Evolutionary conservation across 805 yeast species (phyloP).

Genomic region (Candida xiaguanensis): DNA sequence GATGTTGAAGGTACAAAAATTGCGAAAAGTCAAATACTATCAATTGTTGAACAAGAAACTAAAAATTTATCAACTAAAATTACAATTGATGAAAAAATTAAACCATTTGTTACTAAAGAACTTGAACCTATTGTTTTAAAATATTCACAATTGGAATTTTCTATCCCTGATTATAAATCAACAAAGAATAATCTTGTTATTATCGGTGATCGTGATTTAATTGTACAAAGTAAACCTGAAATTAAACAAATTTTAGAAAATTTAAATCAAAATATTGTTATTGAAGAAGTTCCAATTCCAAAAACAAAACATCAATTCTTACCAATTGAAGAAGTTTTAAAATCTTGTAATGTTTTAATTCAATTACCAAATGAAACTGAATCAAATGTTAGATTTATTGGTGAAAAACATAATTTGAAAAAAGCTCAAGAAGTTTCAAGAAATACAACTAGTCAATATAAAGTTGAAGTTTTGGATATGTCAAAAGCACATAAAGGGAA

Average conservation of each 20-base stretch:
- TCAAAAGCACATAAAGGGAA: conserved; percentile 87
- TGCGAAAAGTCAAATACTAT: conserved; percentile 67
- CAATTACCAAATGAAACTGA: conserved; percentile 48
- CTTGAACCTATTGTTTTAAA: conserved; percentile 22
- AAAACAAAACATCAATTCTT: conserved; percentile 66
- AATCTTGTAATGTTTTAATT: conserved; percentile 54
- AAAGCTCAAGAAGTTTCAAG: conserved; percentile 64
- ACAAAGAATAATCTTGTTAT: conserved; percentile 41
- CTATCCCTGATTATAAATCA: conserved; percentile 37
- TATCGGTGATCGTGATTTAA: conserved; percentile 70
- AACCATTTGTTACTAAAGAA: conserved; percentile 42
- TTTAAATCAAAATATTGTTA: conserved; percentile 43
- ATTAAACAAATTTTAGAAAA: conserved; percentile 44
- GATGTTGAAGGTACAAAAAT: conserved; percentile 76
- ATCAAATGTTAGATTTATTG: conserved; percentile 56
- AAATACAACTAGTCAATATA: conserved; percentile 53
- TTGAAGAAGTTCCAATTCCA: conserved; percentile 64
- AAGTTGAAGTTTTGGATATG: conserved; percentile 71
- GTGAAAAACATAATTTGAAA: conserved; percentile 51
- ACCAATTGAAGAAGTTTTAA: conserved; percentile 50
- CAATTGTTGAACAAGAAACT: conserved; percentile 73
- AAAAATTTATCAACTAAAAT: conserved; percentile 52
- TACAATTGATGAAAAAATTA: conserved; percentile 38
- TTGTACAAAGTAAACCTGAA: conserved; percentile 49
- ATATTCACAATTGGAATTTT: conserved; percentile 26